Evolutionary conservation across 768 basidiomycete species (phyloP), one percentile per base, ranked within the genome.

Genomic region (Candolleomyces eurysporus): DNA sequence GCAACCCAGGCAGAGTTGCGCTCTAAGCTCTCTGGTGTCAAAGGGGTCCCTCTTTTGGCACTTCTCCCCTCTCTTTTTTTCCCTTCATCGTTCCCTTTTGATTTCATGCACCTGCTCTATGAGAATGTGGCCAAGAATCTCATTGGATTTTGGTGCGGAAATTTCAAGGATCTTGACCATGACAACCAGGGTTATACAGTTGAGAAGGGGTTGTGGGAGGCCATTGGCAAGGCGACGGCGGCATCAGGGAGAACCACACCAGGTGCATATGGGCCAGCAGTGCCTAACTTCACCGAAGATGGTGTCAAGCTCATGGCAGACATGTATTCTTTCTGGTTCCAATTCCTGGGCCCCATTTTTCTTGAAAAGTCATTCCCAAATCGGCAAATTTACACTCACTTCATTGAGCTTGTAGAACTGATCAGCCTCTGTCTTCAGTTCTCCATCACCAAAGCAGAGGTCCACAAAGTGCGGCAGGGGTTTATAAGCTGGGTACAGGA

Each of bases 61-160:
- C n/a, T 50, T 11, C 69, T 81, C 0, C 49, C 63, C 1, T 78
- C 77, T 0, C 63, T 79, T 8, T 60, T 60, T 2, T 76, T 80
- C 64, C 73, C 82, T 2, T 1, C 7, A 0, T 76, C 75, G 0
- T 75, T 80, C 39, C 82, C 79, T 0, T 75, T 73, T 61, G 80
- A 84, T 49, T 79, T 81, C 66, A 82, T 83, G 78, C 81, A 84
- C 53, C 68, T 79, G 0, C 63, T 82, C 9, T 62, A 26, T 6
- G 78, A 81, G 60, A 82, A 82, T 58, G 53, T 78, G 3, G 52
- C 78, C 32, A 66, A 66, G 19, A 78, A 75, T 48, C 69, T 83
- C 5, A 63, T 81, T 13, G 43, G 62, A 2, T 67, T 77, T 1
- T 82, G 77, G 76, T 77, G 72, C 0, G 78, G 78, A 0, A 59